Base-by-base conservation (phyloP, 164 flowering plant genomes). In the Warburgia ugandensis region DNA sequence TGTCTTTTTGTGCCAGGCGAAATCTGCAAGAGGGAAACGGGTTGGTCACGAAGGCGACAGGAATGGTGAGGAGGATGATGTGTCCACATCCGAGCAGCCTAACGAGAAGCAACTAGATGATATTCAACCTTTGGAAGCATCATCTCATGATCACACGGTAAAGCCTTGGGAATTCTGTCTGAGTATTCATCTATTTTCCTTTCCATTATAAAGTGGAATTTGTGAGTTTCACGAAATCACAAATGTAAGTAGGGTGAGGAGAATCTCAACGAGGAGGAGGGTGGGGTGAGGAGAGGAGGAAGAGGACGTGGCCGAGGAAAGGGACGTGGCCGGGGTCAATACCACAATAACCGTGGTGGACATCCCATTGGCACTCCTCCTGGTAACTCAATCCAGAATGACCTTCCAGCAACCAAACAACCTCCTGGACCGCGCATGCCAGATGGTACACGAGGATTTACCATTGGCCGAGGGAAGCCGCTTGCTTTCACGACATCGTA, bases 381-480 rank as follows among this genome's bases (percentile, higher is more conserved):
- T 3, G 58, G 23, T 53, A 64, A 54, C 55, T 12, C 27, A 1
- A 21, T 55, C 28, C 58, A 37, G 10, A 61, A 39, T 29, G 79
- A 77, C 36, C 77, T 60, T 40, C 55, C 53, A 8, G n/a, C 68
- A 20, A 44, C 59, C 27, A 79, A 75, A 64, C 87, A 70, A 25
- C 92, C 83, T 49, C 94, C 86, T 1, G 88, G 94, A 17, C 94
- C 94, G 1, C 79, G 88, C 6, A 84, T 84, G 94, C 94, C 94
- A 14, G 94, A 84, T 59, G 94, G 94, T 6, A 84, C 94, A 17
- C 66, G 75, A 58, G 94, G 94, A 37, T 84, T 84, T 35, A 45
- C 86, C 0, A 64, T 77, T 67, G 94, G 94, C 22, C 71, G 94
- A 16, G 94, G 94, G 52, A 84, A 77, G 67, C 79, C 85, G 44